Percentiles rank a stretch among this genome's conserved stretches.
These are phyloP conservation scores for Penicillium arizonense DNA, from an alignment of 495 filamentous ascomycete species.

Conservation along the genomic window DNA sequence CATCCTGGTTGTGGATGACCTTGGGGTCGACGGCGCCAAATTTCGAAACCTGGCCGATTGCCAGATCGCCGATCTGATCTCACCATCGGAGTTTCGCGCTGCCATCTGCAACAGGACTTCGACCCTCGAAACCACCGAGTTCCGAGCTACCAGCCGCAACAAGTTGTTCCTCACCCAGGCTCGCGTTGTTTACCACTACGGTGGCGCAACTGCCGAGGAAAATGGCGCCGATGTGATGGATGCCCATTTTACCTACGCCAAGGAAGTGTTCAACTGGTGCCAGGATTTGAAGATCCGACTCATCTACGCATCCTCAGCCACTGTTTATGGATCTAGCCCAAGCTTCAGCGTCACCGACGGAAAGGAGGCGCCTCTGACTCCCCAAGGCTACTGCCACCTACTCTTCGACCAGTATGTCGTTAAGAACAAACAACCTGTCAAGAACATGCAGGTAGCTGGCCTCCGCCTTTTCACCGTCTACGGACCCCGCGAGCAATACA, in stretches of 20 bases:
- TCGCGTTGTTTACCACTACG: conserved; percentile 4
- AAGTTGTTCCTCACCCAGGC: neutral
- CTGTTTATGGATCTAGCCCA: neutral
- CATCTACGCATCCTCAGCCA: conserved; percentile 3
- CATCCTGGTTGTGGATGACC: neutral
- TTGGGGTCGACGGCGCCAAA: neutral
- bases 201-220: neutral
- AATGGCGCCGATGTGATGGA: neutral
- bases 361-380: neutral
- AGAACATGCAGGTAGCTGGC: neutral
- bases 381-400: neutral
- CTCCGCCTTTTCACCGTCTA: conserved; percentile 4
- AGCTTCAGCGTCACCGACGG: neutral
- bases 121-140: neutral
- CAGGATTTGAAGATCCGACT: neutral
- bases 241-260: conserved; percentile 1
- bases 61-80: neutral
- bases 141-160: neutral
- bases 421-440: neutral
- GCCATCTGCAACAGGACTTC: too few species aligned
- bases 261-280: conserved; percentile 6
- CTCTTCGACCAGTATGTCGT: conserved; percentile 1
- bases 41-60: conserved; percentile 3
- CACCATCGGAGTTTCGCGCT: too few species aligned
- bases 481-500: conserved; percentile 1